Percentiles rank a stretch among this genome's conserved stretches.
phyloP scores from a whole-genome alignment of 2,329 filamentous ascomycete genomes.

The Xylaria sp. region DNA sequence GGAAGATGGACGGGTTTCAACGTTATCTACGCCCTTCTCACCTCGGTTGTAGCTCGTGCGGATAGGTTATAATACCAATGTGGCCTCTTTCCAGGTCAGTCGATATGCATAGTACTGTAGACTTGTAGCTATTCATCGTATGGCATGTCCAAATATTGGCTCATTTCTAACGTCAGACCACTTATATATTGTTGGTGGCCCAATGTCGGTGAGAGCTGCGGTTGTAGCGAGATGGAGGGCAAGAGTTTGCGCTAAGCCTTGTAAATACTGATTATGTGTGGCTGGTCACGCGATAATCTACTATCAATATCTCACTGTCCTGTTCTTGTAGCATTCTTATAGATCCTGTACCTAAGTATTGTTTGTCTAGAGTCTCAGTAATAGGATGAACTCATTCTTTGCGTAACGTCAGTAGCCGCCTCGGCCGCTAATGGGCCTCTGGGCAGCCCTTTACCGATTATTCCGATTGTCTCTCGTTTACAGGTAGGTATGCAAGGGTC shows the following conservation, averaged over 20 bases:
- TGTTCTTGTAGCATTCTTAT: not conserved
- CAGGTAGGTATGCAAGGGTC: constrained; percentile 1
- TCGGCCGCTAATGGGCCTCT: not conserved
- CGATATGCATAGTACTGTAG: not conserved
- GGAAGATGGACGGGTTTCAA: no score
- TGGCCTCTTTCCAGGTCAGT: not conserved
- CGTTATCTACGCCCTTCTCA: not conserved
- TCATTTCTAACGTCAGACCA: constrained; percentile 18
- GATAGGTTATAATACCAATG: not conserved
- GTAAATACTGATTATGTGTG: not conserved
- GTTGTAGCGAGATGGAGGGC: constrained; percentile 6
- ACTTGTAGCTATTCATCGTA: not conserved
- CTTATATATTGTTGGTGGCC: not conserved
- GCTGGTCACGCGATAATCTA: not conserved
- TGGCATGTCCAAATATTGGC: not conserved
- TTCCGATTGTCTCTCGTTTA: not conserved
- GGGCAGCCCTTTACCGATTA: not conserved
- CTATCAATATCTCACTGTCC: not conserved
- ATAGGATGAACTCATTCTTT: not conserved
- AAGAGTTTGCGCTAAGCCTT: constrained; percentile 20
- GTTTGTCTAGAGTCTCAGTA: no score
- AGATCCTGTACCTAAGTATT: not conserved
- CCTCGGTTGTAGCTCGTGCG: not conserved
- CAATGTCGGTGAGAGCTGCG: constrained; percentile 2
- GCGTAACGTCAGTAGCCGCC: constrained; percentile 10